Evolutionary conservation across 768 basidiomycete species (phyloP).

Genomic region (Austroboletus eburneus): DNA sequence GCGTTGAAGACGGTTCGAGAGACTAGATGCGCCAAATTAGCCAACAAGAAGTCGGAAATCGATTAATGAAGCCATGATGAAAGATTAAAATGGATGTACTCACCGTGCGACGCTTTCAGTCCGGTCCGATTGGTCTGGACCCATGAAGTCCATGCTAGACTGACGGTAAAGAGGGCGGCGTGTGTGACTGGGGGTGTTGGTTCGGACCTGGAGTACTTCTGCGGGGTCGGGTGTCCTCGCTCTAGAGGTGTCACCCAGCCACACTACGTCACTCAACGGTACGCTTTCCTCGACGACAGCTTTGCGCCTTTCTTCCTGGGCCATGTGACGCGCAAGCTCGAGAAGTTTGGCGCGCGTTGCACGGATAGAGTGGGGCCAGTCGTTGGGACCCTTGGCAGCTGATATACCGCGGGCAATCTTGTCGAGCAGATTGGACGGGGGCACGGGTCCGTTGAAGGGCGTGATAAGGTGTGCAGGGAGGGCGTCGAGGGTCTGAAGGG

Average conservation of each 20-base stretch:
- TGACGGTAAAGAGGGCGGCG: slow-evolving; percentile 67
- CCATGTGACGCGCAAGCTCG: slow-evolving; percentile 66
- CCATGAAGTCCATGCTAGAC: slow-evolving; percentile 87
- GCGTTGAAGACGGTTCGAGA: slow-evolving; percentile 64
- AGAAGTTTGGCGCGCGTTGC: slow-evolving; percentile 80
- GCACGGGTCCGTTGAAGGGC: slow-evolving; percentile 79
- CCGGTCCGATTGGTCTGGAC: slow-evolving; percentile 37
- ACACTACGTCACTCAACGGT: slow-evolving; percentile 7
- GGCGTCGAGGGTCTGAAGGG: slow-evolving; percentile 64
- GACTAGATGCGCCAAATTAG: slow-evolving; percentile 35
- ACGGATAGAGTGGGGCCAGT: slow-evolving; percentile 81
- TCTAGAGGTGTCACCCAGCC: slow-evolving; percentile 11
- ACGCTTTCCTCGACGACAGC: slow-evolving; percentile 45
- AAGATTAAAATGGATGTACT: slow-evolving; percentile 22
- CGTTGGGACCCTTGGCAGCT: slow-evolving; percentile 67
- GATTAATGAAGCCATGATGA: not conserved
- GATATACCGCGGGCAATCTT: slow-evolving; percentile 78
- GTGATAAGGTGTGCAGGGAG: slow-evolving; percentile 82
- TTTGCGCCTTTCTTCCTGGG: slow-evolving; percentile 47
- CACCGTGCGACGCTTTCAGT: slow-evolving; percentile 62
- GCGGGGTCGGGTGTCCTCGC: slow-evolving; percentile 24
- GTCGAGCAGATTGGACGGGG: slow-evolving; percentile 82
- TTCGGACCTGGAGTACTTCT: slow-evolving; percentile 45
- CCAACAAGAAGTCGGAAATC: slow-evolving; percentile 9
- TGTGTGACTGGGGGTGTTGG: slow-evolving; percentile 43